Evolutionary conservation across 2,329 filamentous ascomycete species (phyloP).

Genomic region (Pseudocercospora vitis): DNA sequence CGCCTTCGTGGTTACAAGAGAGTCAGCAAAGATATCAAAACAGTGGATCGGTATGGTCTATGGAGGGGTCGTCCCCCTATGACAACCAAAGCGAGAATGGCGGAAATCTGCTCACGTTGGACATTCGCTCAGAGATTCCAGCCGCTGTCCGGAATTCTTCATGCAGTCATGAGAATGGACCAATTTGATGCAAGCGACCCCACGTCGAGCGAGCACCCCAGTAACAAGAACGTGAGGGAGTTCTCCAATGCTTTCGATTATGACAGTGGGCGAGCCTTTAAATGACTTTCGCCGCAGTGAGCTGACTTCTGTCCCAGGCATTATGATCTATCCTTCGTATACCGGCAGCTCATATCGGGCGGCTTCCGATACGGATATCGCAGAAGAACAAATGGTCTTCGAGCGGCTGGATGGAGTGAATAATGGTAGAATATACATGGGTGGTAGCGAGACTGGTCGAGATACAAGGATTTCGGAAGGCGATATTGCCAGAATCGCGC

Average conservation of each 20-base stretch:
- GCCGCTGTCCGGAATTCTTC: neutral
- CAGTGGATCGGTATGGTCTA: conserved; percentile 9
- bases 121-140: neutral
- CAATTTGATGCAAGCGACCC: neutral
- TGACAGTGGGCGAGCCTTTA: neutral
- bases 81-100: neutral
- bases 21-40: neutral
- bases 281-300: neutral
- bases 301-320: neutral
- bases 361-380: neutral
- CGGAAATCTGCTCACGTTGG: neutral
- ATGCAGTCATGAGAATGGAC: neutral
- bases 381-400: neutral
- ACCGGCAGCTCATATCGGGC: neutral
- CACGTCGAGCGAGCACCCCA: neutral
- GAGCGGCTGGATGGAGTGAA: conserved; percentile 1
- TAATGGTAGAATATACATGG: neutral
- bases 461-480: conserved; percentile 4
- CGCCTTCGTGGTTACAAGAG: conserved; percentile 16
- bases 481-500: conserved; percentile 6
- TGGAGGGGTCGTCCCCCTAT: neutral
- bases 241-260: conserved; percentile 8
- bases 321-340: conserved; percentile 12
- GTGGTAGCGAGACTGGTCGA: neutral
- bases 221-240: neutral